phyloP scores from a whole-genome alignment of 1,284 basidiomycete genomes.

The Cystobasidium pallidum region DNA sequence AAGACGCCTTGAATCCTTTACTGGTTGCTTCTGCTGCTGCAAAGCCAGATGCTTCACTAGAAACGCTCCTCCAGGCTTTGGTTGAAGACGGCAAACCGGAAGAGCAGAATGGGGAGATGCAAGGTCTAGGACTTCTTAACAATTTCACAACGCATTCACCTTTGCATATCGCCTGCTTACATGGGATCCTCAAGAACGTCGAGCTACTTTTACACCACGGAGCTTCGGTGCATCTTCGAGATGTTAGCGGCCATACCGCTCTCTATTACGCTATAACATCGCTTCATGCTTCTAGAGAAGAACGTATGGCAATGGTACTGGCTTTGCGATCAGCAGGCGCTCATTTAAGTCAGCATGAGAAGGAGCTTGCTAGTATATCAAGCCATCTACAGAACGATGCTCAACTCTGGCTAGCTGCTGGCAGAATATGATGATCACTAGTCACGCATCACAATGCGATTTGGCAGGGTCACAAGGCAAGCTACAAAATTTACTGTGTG shows the following conservation, averaged over 20 bases:
- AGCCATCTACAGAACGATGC: background rate
- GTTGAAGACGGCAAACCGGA: background rate
- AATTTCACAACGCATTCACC: slow-evolving; percentile 66
- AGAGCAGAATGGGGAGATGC: background rate
- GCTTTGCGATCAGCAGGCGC: slow-evolving; percentile 74
- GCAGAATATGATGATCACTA: background rate
- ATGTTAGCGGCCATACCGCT: slow-evolving; percentile 76
- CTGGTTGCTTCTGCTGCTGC: slow-evolving; percentile 50
- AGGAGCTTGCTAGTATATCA: slow-evolving; percentile 63
- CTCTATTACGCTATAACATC: slow-evolving; percentile 51
- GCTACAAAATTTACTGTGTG: background rate
- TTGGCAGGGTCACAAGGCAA: background rate
- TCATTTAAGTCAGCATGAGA: slow-evolving; percentile 67
- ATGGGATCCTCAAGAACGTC: slow-evolving; percentile 66
- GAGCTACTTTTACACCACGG: slow-evolving; percentile 71
- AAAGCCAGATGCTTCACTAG: slow-evolving; percentile 44
- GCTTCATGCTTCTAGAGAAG: slow-evolving; percentile 69
- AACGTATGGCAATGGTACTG: slow-evolving; percentile 67
- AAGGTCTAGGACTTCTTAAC: slow-evolving; percentile 50
- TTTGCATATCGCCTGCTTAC: slow-evolving; percentile 76
- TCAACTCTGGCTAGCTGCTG: slow-evolving; percentile 25
- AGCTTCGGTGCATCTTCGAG: slow-evolving; percentile 81
- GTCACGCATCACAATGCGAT: background rate
- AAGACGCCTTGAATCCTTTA: slow-evolving; percentile 49
- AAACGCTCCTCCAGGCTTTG: slow-evolving; percentile 33